Conservation (phyloP, 768 basidiomycete genomes). For the Tylopilus intermedius region DNA sequence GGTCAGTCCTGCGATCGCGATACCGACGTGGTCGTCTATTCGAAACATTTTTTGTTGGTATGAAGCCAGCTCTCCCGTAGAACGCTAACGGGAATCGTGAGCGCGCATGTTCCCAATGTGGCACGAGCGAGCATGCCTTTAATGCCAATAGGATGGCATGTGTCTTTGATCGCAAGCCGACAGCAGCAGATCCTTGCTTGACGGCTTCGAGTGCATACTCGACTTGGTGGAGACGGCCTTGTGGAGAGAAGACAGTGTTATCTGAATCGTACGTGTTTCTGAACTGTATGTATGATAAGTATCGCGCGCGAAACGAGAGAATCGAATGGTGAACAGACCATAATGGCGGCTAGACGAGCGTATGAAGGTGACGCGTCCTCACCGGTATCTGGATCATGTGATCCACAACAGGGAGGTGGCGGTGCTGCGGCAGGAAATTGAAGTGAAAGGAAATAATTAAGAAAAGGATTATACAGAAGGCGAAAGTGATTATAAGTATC, state of each 20-base stretch:
- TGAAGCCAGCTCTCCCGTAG: constrained; percentile 95
- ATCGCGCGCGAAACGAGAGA: not conserved
- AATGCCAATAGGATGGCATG: constrained; percentile 89
- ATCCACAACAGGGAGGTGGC: not conserved
- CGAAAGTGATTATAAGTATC: constrained; percentile 3
- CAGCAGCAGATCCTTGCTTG: constrained; percentile 99
- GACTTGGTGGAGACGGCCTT: constrained; percentile 94
- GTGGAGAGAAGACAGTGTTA: constrained; percentile 95
- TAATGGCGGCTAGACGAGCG: constrained; percentile 18
- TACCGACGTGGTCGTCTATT: constrained; percentile 99
- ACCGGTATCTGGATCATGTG: constrained; percentile 25
- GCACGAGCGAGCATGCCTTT: constrained; percentile 54
- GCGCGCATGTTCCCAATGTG: not conserved
- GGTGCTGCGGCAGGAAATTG: not conserved
- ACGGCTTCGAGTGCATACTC: constrained; percentile 99
- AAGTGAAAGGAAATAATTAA: constrained; percentile 3
- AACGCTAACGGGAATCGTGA: constrained; percentile 56
- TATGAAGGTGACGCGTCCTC: constrained; percentile 33
- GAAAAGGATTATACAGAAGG: constrained; percentile 1
- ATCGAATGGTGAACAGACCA: constrained; percentile 24
- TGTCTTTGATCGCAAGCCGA: constrained; percentile 91
- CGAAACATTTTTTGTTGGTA: constrained; percentile 99
- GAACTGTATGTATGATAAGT: constrained; percentile 48
- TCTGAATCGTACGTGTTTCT: constrained; percentile 98
- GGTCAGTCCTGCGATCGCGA: constrained; percentile 98